Base-by-base conservation (phyloP, 2,329 filamentous ascomycete genomes). In the Ophiognomonia clavigignenti-juglandacearum region DNA sequence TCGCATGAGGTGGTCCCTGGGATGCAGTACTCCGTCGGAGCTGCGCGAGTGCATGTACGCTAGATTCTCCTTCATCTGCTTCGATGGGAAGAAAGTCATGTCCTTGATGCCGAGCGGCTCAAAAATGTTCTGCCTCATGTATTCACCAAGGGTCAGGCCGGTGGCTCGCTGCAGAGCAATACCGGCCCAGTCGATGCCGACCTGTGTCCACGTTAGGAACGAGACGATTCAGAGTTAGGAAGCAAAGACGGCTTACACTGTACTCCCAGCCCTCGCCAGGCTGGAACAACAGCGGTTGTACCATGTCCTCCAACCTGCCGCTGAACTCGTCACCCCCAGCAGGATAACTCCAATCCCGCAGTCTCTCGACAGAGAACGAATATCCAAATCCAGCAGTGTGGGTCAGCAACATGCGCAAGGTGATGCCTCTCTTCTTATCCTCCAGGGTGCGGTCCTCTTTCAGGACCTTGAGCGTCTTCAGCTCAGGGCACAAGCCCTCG, bases 241-340 rank as follows among this genome's bases (percentile, higher is more conserved):
- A 22, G 4, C 4, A 19, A 18, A 11, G 6, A 14, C 13, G 54
- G 63, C 68, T 65, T 61, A 78, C 73, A 0, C 76, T 75, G 19
- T 86, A 85, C 47, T 78, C 71, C 77, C 79, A 86, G 3, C 66
- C 67, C 20, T 74, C 71, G 0, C 82, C 82, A 0, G 83, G 83
- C 53, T 86, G 80, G 53, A 82, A 80, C 1, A 85, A 59, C 14
- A 87, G 61, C 1, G 82, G 77, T 47, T 64, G 58, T 29, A 72
- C 56, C 36, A 83, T 65, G 20, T 79, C 80, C 26, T 69, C 66
- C 14, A 72, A 57, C 6, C 76, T 66, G 1, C 75, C 75, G 0
- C 72, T 73, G 55, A 84, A 78, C 56, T 84, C 81, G 46, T 84
- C 77, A 4, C 73, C 56, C 0, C 78, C 77, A 0, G 65, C 61